Evolutionary conservation across 305 asterid species (phyloP), one percentile per base, ranked within the genome.

Genomic region (Nicotiana rustica): DNA sequence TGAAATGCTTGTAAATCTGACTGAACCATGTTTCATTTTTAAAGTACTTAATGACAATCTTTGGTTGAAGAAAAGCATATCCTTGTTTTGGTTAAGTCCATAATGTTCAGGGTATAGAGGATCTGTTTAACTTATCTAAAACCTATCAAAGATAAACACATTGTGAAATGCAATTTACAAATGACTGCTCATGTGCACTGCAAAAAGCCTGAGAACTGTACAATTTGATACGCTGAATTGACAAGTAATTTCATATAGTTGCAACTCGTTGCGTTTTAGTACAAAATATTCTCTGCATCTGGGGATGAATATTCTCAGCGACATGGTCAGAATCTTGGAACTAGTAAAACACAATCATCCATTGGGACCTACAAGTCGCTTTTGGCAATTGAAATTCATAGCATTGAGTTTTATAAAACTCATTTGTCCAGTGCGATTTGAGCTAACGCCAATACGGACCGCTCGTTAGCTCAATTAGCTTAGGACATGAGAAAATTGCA

Each of bases 41-140:
- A 2, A 29, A 19, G 36, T 44, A 44, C 19, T 71, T 44, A 44
- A 44, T 71, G 56, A 44, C 6, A 19, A 44, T 71, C 60, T 71
- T 70, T 71, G 60, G n/a, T 71, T 71, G 61, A 71, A 44, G 18
- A 44, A 17, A 12, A 70, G 78, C 36, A 1, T 44, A 19, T 44
- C 36, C 60, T 44, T 70, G 60, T 70, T 52, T 29, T 44, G 78
- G 60, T 70, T 18, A 69, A 1, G n/a, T 38, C 77, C 21, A 38
- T 55, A 38, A 38, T 68, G 77, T 69, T 70, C 47, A 70, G 78
- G 21, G 60, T 19, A 70, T 33, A 19, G 78, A 12, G 36, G 49
- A 71, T 71, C 38, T 71, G 19, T 38, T 38, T 38, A 38, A 38
- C 9, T 38, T 38, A 6, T 38, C 44, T 38, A 38, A 38, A 38